Base-by-base conservation (phyloP, 352 stramenopile genomes). In the Phytophthora crassamura region DNA sequence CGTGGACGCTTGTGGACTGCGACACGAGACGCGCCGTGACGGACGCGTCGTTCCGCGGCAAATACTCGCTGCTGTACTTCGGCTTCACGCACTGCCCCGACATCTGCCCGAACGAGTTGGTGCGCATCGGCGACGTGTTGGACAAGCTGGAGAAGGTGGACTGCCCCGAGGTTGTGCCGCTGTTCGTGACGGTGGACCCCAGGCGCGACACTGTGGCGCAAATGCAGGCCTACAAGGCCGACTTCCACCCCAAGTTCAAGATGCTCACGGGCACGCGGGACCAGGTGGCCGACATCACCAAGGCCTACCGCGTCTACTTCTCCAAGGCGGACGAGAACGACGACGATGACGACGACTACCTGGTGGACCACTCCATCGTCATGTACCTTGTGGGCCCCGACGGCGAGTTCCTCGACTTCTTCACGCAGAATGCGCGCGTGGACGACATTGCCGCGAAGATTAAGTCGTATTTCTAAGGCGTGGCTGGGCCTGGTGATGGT, bases 341-440 rank as follows among this genome's bases (percentile, higher is more conserved):
- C 16, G 86, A 95, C 38, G 87, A 96, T 64, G 97, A 99, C 74
- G 97, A 99, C 55, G 97, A 99, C 72, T 99, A 99, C 77, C 81
- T 99, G n/a, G 97, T 99, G 5, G 98, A 99, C 82, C 98, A 99
- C 81, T 99, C 95, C 32, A 99, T 99, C 80, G 98, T 99, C 35
- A 97, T 99, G 81, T 99, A 99, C 80, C 96, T 99, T 63, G 84
- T 99, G 53, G 89, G 89, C 1, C 93, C 97, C 2, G 91, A 98
- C 46, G 98, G 98, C 49, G 89, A 99, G 69, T 98, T 99, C 70
- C 80, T 99, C 16, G 97, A 99, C 74, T 99, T 99, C 73, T 99
- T 99, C 75, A 99, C 98, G 63, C 98, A 99, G 80, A 92, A 92
- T 53, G 98, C 97, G 67, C 82, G 91, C 66, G 91, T 97, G 8